phyloP scores from a whole-genome alignment of 1,139 yeast genomes.

The Yamadazyma taylorii region DNA sequence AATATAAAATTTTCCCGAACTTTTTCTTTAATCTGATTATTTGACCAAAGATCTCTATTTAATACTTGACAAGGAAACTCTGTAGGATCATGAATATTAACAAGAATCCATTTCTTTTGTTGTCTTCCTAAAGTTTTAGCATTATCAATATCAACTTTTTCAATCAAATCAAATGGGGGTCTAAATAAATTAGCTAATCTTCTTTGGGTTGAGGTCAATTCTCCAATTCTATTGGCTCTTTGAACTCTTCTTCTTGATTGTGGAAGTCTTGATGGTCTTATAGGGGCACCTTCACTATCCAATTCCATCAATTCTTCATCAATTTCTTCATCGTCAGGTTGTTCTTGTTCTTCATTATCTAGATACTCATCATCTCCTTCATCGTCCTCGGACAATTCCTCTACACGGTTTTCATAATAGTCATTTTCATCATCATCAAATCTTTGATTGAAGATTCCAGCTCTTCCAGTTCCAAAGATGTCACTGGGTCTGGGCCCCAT shows the following conservation, averaged over 20 bases:
- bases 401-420: slow-evolving; percentile 21
- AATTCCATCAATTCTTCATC: slow-evolving; percentile 27
- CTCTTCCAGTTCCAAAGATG: slow-evolving; percentile 42
- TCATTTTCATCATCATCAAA: slow-evolving; percentile 34
- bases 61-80: slow-evolving; percentile 88
- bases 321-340: slow-evolving; percentile 16
- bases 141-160: slow-evolving; percentile 60
- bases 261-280: slow-evolving; percentile 15
- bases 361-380: slow-evolving; percentile 21
- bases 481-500: slow-evolving; percentile 27
- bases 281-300: slow-evolving; percentile 33
- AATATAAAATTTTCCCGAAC: slow-evolving; percentile 73
- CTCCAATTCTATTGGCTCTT: slow-evolving; percentile 28
- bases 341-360: slow-evolving; percentile 25
- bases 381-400: slow-evolving; percentile 12
- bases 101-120: slow-evolving; percentile 75
- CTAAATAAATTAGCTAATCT: slow-evolving; percentile 79
- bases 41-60: slow-evolving; percentile 93
- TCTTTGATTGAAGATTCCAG: slow-evolving; percentile 47
- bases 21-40: slow-evolving; percentile 58
- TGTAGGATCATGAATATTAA: slow-evolving; percentile 81
- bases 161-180: slow-evolving; percentile 91
- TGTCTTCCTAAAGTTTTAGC: slow-evolving; percentile 70
- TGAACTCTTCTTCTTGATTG: slow-evolving; percentile 31
- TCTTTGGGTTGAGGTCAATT: slow-evolving; percentile 61